Conservation (phyloP, 2,329 filamentous ascomycete genomes). For the Thelonectria rubi region DNA sequence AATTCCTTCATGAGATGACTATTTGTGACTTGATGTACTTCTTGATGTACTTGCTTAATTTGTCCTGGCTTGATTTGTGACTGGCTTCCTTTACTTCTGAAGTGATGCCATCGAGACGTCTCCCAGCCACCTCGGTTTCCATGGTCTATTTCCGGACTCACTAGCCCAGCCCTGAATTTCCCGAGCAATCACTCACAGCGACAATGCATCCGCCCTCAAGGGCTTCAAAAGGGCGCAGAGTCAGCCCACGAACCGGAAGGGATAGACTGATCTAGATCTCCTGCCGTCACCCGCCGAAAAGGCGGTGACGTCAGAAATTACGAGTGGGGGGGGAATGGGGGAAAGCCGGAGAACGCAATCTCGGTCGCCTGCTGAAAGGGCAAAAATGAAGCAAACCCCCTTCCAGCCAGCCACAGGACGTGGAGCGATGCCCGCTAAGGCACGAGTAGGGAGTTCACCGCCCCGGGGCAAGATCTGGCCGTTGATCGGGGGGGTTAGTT, state of each 20-base stretch:
- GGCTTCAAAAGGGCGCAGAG: not conserved
- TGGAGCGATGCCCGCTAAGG: not conserved
- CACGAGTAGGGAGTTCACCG: constrained; percentile 18
- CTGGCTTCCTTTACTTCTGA: too few species aligned
- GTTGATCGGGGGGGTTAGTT: not conserved
- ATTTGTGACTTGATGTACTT: not conserved
- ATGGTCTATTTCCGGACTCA: not conserved
- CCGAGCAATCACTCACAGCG: not conserved
- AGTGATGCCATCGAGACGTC: too few species aligned
- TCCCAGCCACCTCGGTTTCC: not conserved
- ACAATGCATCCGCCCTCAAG: not conserved
- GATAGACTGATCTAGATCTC: constrained; percentile 33
- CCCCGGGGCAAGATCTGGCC: constrained; percentile 6
- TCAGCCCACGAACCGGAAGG: constrained; percentile 1
- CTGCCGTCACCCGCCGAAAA: not conserved
- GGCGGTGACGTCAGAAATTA: constrained; percentile 38
- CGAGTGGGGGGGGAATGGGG: constrained; percentile 36
- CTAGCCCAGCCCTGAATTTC: constrained; percentile 7
- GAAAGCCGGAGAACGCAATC: constrained; percentile 30
- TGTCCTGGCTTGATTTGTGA: not conserved
- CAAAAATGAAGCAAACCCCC: constrained; percentile 2
- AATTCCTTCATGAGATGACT: constrained; percentile 36
- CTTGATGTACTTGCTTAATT: too few species aligned
- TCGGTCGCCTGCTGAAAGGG: constrained; percentile 12
- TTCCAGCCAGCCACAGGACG: not conserved